Base-by-base conservation (phyloP, 148 eudicot species). In the Cornus kousa region DNA sequence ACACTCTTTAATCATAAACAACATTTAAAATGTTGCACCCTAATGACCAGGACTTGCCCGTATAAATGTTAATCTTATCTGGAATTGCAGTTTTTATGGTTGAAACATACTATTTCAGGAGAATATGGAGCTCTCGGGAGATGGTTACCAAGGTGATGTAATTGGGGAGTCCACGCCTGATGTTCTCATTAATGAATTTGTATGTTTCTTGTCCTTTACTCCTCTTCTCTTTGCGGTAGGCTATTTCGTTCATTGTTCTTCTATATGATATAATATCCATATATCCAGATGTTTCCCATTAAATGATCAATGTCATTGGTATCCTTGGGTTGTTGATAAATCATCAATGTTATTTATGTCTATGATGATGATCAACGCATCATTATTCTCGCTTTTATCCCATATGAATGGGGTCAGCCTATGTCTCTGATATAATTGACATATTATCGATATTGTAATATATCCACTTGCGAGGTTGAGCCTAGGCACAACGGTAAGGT, bases 131-230 rank as follows among this genome's bases (percentile, higher is more conserved):
- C 86, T 82, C 74, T 40, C 86, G 82, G 92, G 81, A 78, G 99
- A 90, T 87, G 98, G 98, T 76, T 96, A 93, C 81, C 84, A 86
- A 83, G 91, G 87, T 71, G 99, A 93, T 83, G 89, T 93, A 77
- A 84, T 96, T 75, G 99, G 98, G 67, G 98, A 96, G 84, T 86
- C 92, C 57, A 96, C 99, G 37, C 98, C 98, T 78, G 99, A 96
- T 87, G 93, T 82, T 75, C 83, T 96, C 81, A 94, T 96, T 83
- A 87, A 80, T 80, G 98, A 96, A 87, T 93, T 96, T 91, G 99
- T 95, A 95, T 72, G 98, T 86, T 72, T 78, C 77, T 53, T 20
- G 37, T 64, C 64, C 71, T 53, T 22, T 70, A 22, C 35, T 46
- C 28, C 37, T 17, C 16, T 68, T 53, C 23, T 35, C 37, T 35